phyloP scores from a whole-genome alignment of 306 rosid genomes.

The Notholithocarpus densiflorus region DNA sequence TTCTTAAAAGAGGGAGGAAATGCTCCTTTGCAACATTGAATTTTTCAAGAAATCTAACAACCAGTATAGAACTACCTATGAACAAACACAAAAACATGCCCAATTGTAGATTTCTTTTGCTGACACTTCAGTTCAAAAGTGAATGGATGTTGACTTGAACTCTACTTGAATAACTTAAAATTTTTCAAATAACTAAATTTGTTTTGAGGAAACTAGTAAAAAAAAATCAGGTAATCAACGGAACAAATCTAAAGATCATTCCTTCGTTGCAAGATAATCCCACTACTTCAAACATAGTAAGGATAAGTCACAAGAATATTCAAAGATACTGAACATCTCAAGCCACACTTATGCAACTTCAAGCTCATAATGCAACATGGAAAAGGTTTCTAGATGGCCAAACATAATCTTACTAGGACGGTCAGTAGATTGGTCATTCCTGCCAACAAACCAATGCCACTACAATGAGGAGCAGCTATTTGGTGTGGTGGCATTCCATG shows the following conservation, averaged over 20 bases:
- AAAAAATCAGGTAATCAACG: too few relatives aligned
- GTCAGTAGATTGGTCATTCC: background rate
- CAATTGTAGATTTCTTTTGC: too few relatives aligned
- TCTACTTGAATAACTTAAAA: too few relatives aligned
- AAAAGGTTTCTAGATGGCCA: background rate
- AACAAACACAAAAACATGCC: background rate
- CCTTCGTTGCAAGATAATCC: too few relatives aligned
- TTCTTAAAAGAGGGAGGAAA: too few relatives aligned
- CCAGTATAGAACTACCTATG: background rate
- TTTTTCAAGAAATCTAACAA: background rate
- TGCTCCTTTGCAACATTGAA: background rate
- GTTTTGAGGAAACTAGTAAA: too few relatives aligned
- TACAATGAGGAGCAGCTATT: conserved; percentile 37
- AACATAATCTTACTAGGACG: conserved; percentile 39
- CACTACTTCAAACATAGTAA: too few relatives aligned
- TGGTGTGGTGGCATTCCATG: conserved; percentile 31
- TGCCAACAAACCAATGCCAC: conserved; percentile 66
- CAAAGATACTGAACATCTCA: background rate
- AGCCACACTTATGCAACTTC: background rate
- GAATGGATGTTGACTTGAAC: too few relatives aligned
- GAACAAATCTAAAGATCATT: background rate
- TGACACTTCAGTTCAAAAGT: too few relatives aligned
- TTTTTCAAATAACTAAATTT: too few relatives aligned
- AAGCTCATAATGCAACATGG: background rate
- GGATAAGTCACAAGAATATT: too few relatives aligned